A percentile compares a stretch with the other conserved stretches of the same genome.
phyloP scores from a whole-genome alignment of 1,139 yeast species.

The Candida sanyaensis region DNA sequence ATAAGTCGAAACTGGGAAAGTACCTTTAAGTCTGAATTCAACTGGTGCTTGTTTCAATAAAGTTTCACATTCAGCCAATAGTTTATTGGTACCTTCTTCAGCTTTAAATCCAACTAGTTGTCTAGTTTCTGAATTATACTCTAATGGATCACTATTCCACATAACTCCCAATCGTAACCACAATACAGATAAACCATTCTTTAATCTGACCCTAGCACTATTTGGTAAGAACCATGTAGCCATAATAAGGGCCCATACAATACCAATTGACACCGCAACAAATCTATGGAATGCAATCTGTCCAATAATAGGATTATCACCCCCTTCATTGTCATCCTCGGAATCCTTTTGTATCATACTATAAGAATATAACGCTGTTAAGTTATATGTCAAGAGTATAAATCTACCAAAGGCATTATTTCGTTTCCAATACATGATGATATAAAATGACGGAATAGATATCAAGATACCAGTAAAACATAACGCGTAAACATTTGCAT shows the following conservation, averaged over 20 bases:
- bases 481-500: slow-evolving; percentile 57
- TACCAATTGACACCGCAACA: slow-evolving; percentile 70
- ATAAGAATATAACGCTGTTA: slow-evolving; percentile 77
- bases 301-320: slow-evolving; percentile 65
- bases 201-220: slow-evolving; percentile 70
- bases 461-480: slow-evolving; percentile 60
- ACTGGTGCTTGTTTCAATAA: slow-evolving; percentile 72
- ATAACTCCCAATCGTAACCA: slow-evolving; percentile 81
- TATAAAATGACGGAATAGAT: slow-evolving; percentile 66
- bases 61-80: slow-evolving; percentile 63
- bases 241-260: slow-evolving; percentile 73
- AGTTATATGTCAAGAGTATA: slow-evolving; percentile 72
- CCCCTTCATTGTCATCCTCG: slow-evolving; percentile 71
- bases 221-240: slow-evolving; percentile 69
- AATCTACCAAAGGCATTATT: slow-evolving; percentile 72
- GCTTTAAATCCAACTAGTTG: slow-evolving; percentile 54
- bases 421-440: slow-evolving; percentile 65
- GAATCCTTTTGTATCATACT: slow-evolving; percentile 63
- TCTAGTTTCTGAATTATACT: slow-evolving; percentile 25
- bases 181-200: slow-evolving; percentile 62
- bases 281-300: slow-evolving; percentile 82
- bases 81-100: slow-evolving; percentile 51
- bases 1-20: slow-evolving; percentile 60
- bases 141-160: slow-evolving; percentile 66
- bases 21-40: slow-evolving; percentile 75